Evolutionary conservation across 2,329 filamentous ascomycete genomes (phyloP), one percentile per base, ranked within the genome.

Genomic region (Fusarium armeniacum): DNA sequence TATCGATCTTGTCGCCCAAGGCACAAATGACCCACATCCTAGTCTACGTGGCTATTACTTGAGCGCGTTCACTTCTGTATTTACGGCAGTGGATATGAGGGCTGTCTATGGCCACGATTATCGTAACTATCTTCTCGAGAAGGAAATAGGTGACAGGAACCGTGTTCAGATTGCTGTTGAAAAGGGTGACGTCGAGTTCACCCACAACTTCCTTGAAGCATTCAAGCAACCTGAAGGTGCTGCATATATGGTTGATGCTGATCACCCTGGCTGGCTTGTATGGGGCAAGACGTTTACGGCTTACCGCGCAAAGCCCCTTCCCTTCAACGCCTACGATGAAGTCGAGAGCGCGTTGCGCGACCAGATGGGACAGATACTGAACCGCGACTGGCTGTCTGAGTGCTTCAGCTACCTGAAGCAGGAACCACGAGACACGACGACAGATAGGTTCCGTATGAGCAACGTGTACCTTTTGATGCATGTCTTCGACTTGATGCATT

Each of bases 351-450:
- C 85, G 3, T 89, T 92, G 9, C 90, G 95, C 41, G 86, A 87
- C 57, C 91, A 93, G 75, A 96, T 99, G 75, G 96, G 94, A 49
- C 86, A 86, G 58, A 84, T 94, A 43, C 84, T 99, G 66, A 93
- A 92, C 63, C 90, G 90, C 50, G 88, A 93, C 30, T 99, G 96
- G 97, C 90, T 98, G 72, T 87, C 88, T 44, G 91, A 91, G 52
- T 95, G 91, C 79, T 99, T 99, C 76, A 92, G 90, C 26, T 98
- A 95, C 77, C 87, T 98, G 82, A 98, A 98, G 82, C 96, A 98
- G 80, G 95, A 98, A 78, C 95, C 96, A 4, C 90, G 95, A 45
- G 95, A 98, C 77, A 81, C 89, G 0, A 87, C 86, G 6, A 86
- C 92, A 1, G 95, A 99, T 78, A 88, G 95, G 55, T 98, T 99